Evolutionary conservation across 1,139 yeast species (phyloP).

Genomic region (Yamadazyma friedrichii): DNA sequence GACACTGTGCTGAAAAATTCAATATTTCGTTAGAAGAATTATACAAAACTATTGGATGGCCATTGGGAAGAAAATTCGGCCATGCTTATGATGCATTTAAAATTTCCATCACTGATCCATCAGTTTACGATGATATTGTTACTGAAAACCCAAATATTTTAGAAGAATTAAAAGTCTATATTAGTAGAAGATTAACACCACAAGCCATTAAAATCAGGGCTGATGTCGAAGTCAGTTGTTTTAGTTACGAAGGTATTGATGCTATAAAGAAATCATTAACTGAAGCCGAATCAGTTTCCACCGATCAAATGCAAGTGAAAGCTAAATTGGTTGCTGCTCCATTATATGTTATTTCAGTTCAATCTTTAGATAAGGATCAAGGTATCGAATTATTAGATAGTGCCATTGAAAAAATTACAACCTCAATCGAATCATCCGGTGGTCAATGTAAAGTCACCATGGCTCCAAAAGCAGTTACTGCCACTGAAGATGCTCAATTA

Average conservation of each 20-base stretch:
- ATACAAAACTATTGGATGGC: slow-evolving; percentile 95
- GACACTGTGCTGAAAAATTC: slow-evolving; percentile 98
- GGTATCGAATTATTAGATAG: slow-evolving; percentile 77
- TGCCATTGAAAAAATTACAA: slow-evolving; percentile 76
- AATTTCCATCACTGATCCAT: slow-evolving; percentile 88
- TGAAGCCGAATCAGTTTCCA: slow-evolving; percentile 82
- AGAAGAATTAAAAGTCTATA: slow-evolving; percentile 80
- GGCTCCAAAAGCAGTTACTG: slow-evolving; percentile 99
- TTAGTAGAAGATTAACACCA: slow-evolving; percentile 92
- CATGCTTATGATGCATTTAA: slow-evolving; percentile 98
- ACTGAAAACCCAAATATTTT: slow-evolving; percentile 73
- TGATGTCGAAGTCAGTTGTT: slow-evolving; percentile 95
- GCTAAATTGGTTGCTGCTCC: slow-evolving; percentile 98
- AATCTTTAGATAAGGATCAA: slow-evolving; percentile 85
- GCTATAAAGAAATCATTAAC: slow-evolving; percentile 88
- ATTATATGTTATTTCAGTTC: slow-evolving; percentile 87
- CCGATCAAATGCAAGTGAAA: slow-evolving; percentile 82
- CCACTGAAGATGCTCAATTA: slow-evolving; percentile 96
- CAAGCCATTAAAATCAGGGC: slow-evolving; percentile 98
- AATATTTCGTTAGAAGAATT: slow-evolving; percentile 80
- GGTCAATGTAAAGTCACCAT: slow-evolving; percentile 91
- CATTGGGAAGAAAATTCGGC: slow-evolving; percentile 90
- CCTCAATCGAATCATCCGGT: slow-evolving; percentile 67
- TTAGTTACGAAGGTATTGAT: slow-evolving; percentile 95
- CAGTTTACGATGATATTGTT: slow-evolving; percentile 77